These are phyloP conservation scores for Cadophora sp. DNA, from an alignment of 2,329 filamentous ascomycete genomes.

Conservation along the genomic window DNA sequence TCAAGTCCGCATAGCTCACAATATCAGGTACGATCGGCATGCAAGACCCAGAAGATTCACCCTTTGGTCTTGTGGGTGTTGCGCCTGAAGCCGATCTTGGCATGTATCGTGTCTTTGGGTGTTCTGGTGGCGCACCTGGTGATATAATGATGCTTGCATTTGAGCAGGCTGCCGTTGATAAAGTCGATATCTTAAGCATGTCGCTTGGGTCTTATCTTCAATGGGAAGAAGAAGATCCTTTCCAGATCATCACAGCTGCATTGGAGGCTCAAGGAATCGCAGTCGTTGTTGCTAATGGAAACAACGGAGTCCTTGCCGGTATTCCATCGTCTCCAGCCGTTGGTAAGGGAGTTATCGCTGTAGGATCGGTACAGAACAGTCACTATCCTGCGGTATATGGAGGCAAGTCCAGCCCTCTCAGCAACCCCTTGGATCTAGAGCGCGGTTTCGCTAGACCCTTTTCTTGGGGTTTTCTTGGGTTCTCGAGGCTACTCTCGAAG, in stretches of 20 bases:
- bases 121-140: conserved; percentile 20
- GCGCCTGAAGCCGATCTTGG: conserved; percentile 34
- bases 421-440: background rate
- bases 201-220: conserved; percentile 27
- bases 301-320: conserved; percentile 26
- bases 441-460: background rate
- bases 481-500: background rate
- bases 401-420: background rate
- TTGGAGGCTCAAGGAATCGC: conserved; percentile 17
- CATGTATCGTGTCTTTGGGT: conserved; percentile 35
- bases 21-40: background rate
- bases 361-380: conserved; percentile 27
- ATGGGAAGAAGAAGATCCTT: conserved; percentile 25
- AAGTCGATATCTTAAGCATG: conserved; percentile 36
- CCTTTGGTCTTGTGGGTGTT: conserved; percentile 16
- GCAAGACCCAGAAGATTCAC: background rate
- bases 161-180: conserved; percentile 32
- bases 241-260: background rate
- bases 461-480: background rate
- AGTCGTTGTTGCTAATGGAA: conserved; percentile 28
- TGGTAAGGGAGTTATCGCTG: conserved; percentile 26
- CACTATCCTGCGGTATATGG: background rate
- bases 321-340: background rate
- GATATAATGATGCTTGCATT: conserved; percentile 34
- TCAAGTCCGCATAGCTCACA: conserved; percentile 1